Conservation (phyloP, 2,329 filamentous ascomycete genomes). For the Phoma sp. region DNA sequence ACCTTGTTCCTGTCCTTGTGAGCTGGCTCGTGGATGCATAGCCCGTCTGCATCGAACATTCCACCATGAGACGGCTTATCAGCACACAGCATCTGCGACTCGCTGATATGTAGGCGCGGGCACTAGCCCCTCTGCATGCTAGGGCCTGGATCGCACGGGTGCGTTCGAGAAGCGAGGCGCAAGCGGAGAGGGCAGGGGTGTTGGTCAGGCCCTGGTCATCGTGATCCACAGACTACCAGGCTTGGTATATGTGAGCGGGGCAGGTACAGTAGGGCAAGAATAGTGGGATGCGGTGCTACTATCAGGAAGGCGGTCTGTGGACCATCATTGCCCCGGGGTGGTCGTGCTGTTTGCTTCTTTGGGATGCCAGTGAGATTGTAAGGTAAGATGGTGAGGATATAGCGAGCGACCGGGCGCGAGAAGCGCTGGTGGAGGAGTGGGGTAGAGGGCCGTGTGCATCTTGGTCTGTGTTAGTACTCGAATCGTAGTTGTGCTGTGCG, state of each 20-base stretch:
- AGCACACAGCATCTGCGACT: constrained; percentile 7
- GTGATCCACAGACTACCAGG: neutral
- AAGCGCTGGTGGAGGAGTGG: constrained; percentile 1
- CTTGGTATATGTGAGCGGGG: constrained; percentile 3
- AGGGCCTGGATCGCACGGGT: neutral
- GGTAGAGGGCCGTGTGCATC: neutral
- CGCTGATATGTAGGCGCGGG: constrained; percentile 13
- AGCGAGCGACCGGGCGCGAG: neutral
- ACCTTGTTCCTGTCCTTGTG: neutral
- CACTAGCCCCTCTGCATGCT: neutral
- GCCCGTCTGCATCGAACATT: constrained; percentile 4
- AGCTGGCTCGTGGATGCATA: neutral
- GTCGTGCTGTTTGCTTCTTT: constrained; percentile 16
- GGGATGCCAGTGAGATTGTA: neutral
- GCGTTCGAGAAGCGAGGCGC: constrained; percentile 16
- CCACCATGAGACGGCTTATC: constrained; percentile 2
- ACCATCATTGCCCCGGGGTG: neutral
- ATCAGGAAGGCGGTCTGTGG: neutral
- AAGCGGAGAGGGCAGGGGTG: constrained; percentile 5
- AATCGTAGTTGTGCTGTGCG: neutral
- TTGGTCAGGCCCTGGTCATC: neutral
- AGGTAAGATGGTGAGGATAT: neutral
- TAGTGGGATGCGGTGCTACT: constrained; percentile 1
- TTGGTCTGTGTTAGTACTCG: neutral
- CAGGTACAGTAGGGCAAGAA: constrained; percentile 1